Percentiles rank a stretch among this genome's conserved stretches.
Conservation (phyloP, 2,329 filamentous ascomycete species). For the Xylariales sp. region DNA sequence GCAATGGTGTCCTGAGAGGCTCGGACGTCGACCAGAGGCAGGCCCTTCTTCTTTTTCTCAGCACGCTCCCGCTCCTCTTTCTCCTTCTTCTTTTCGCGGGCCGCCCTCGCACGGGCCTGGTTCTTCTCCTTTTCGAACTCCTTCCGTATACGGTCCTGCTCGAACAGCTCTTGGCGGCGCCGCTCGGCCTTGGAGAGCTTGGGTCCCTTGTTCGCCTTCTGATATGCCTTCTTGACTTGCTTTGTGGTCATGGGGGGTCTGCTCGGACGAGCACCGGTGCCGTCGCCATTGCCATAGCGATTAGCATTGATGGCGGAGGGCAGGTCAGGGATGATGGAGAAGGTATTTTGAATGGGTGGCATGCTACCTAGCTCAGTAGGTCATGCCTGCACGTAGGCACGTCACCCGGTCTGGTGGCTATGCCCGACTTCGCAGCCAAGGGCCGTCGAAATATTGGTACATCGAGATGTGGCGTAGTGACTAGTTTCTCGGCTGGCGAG, state of each 20-base stretch:
- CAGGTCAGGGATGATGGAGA: slow-evolving; percentile 52
- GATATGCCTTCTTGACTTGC: slow-evolving; percentile 60
- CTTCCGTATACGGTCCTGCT: slow-evolving; percentile 66
- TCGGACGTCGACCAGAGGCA: slow-evolving; percentile 65
- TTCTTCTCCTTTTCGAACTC: slow-evolving; percentile 63
- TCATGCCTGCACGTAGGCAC: not conserved
- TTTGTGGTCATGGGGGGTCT: slow-evolving; percentile 62
- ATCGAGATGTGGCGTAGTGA: slow-evolving; percentile 19
- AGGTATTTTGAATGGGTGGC: slow-evolving; percentile 53
- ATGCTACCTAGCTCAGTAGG: slow-evolving; percentile 6
- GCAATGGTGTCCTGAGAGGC: slow-evolving; percentile 70
- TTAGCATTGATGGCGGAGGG: slow-evolving; percentile 42
- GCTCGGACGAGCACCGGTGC: slow-evolving; percentile 33
- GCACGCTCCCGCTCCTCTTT: slow-evolving; percentile 63
- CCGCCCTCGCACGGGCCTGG: slow-evolving; percentile 60
- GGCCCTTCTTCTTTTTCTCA: slow-evolving; percentile 62
- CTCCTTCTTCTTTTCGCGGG: slow-evolving; percentile 66
- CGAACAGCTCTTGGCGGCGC: slow-evolving; percentile 55
- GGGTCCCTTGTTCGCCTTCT: slow-evolving; percentile 54
- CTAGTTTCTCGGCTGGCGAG: not conserved
- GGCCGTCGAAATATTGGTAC: slow-evolving; percentile 18
- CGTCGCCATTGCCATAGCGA: slow-evolving; percentile 18
- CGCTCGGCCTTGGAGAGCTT: slow-evolving; percentile 58
- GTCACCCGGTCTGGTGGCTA: slow-evolving; percentile 9
- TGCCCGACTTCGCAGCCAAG: slow-evolving; percentile 23